These are phyloP conservation scores for Saposhnikovia divaricata DNA, from an alignment of 129 eudicot species.

Conservation along the genomic window DNA sequence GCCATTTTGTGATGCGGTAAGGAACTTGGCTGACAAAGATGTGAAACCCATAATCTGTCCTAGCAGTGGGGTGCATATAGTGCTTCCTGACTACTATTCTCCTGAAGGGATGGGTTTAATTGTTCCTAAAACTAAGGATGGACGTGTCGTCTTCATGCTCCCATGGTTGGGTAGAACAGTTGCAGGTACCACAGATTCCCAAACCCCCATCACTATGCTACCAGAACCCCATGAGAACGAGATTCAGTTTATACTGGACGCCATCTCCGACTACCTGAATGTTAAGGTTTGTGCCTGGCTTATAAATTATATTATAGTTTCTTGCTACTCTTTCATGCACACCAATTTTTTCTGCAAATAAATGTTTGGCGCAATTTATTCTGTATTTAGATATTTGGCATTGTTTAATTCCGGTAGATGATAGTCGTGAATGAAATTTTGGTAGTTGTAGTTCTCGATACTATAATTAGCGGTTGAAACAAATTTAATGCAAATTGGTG, in stretches of 20 bases:
- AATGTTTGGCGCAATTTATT: neutral
- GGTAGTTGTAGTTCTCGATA: neutral
- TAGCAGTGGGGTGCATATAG: conserved; percentile 93
- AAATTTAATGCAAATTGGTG: neutral
- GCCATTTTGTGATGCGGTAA: conserved; percentile 80
- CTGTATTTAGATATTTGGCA: neutral
- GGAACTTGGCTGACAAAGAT: conserved; percentile 64
- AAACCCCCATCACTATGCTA: conserved; percentile 70
- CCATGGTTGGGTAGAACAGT: conserved; percentile 98
- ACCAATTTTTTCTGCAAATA: neutral
- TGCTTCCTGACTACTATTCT: conserved; percentile 88
- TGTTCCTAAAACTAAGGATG: conserved; percentile 98
- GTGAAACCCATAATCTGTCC: conserved; percentile 79
- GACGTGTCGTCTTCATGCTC: conserved; percentile 95
- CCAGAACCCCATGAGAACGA: conserved; percentile 98
- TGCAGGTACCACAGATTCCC: conserved; percentile 94
- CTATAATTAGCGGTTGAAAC: neutral
- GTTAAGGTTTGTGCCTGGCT: conserved; percentile 55
- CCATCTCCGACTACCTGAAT: conserved; percentile 86
- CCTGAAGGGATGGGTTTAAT: conserved; percentile 98
- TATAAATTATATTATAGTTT: neutral
- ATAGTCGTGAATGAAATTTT: neutral
- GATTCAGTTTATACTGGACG: conserved; percentile 83
- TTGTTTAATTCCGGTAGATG: neutral
- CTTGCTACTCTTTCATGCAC: neutral